Evolutionary conservation across 2,329 filamentous ascomycete genomes (phyloP), one percentile per base, ranked within the genome.

Genomic region (Zymoseptoria passerinii): DNA sequence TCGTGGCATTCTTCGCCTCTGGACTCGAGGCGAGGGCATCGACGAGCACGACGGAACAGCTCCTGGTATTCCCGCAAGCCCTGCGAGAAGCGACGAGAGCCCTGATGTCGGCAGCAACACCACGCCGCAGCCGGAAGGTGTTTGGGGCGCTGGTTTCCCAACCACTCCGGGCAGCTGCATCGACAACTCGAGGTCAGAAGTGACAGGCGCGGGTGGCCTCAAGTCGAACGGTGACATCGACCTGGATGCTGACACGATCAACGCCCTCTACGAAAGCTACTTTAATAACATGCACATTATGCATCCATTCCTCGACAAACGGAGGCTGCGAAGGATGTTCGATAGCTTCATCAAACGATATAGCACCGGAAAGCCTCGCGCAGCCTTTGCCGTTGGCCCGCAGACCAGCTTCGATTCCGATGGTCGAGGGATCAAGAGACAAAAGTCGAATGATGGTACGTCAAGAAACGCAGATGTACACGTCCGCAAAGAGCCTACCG

Each of bases 291-390:
- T 88, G 56, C 83, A 87, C 66, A 80, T 79, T 54, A 73, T 87
- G 57, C 85, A 87, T 69, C 85, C 85, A 0, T 84, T 87, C 64
- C 73, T 88, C 50, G 80, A 86, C 61, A 76, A 79, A 51, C 70
- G 70, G 10, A 77, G 78, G 48, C 70, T 86, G n/a, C 72, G 75
- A 4, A 72, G 72, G 48, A 80, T 83, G 74, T 72, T 85, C 40
- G 74, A 77, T 29, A 68, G 65, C 2, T 84, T 85, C 65, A 76
- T 81, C 53, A 69, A 69, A 10, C 71, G 71, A 19, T 80, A 83
- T 64, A 79, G 78, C 68, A 55, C 66, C 48, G 50, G 58, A 58
- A 64, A 55, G 58, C 63, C 60, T 60, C 63, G 55, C 52, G 64
- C 60, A 20, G 59, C 67, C 61, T 73, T 57, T 59, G 67, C 67